Evolutionary conservation across 2,329 filamentous ascomycete species (phyloP).

Genomic region (Septoria petroselini): DNA sequence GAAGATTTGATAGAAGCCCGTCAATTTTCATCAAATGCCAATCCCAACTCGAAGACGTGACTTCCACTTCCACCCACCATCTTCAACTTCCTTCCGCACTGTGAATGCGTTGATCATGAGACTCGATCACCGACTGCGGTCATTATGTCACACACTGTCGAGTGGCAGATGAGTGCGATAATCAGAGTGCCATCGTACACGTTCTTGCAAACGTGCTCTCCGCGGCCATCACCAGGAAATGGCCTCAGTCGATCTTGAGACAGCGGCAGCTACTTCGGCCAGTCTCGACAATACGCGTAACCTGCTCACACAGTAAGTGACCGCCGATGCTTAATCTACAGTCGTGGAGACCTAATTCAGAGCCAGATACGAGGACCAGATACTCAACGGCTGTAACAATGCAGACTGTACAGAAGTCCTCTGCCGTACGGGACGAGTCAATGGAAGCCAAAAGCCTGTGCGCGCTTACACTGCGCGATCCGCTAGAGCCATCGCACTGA

Average conservation of each 20-base stretch:
- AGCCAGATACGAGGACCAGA: conserved; percentile 57
- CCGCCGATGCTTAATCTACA: neutral
- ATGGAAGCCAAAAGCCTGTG: conserved; percentile 60
- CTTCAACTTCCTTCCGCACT: neutral
- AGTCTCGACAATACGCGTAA: neutral
- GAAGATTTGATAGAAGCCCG: no score
- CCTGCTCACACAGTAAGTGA: neutral
- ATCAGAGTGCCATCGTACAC: no score
- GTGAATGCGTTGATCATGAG: neutral
- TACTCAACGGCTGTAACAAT: conserved; percentile 71
- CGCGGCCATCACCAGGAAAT: neutral
- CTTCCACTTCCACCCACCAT: neutral
- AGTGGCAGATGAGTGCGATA: no score
- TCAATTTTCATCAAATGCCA: no score
- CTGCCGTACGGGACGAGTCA: conserved; percentile 72
- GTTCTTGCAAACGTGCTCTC: no score
- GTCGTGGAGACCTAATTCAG: neutral
- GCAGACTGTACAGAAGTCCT: conserved; percentile 66
- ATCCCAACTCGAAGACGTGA: neutral
- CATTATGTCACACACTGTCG: neutral
- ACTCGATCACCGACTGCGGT: neutral
- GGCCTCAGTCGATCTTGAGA: neutral
- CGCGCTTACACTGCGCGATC: conserved; percentile 76
- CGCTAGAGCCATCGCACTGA: conserved; percentile 73
- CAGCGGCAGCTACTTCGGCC: neutral